These are phyloP conservation scores for Drechslera avenae DNA, from an alignment of 2,329 filamentous ascomycete species.

Conservation along the genomic window DNA sequence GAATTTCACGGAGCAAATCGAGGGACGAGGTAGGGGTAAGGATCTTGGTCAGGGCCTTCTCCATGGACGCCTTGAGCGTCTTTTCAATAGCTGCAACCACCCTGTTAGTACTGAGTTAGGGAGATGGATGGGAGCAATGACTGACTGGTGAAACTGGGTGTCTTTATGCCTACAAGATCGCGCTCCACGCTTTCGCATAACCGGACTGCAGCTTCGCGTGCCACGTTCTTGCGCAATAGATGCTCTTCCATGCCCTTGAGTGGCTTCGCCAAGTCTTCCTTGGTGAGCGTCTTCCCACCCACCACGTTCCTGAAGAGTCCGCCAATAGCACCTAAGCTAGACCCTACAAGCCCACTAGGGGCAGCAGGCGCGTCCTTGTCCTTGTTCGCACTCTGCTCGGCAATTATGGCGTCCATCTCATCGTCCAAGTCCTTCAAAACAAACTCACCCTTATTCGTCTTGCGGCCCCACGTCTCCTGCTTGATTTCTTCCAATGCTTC, in stretches of 20 bases:
- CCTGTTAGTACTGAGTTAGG: constrained; percentile 14
- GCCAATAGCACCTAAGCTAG: constrained; percentile 80
- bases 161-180: constrained; percentile 88
- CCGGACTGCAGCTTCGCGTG: constrained; percentile 88
- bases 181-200: constrained; percentile 90
- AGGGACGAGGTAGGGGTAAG: constrained; percentile 93
- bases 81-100: constrained; percentile 67
- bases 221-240: constrained; percentile 92
- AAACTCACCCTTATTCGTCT: constrained; percentile 87
- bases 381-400: constrained; percentile 70
- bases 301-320: constrained; percentile 94
- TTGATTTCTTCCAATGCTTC: constrained; percentile 75
- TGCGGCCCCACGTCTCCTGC: constrained; percentile 80
- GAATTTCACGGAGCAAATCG: constrained; percentile 92
- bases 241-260: constrained; percentile 97
- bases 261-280: constrained; percentile 86
- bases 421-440: constrained; percentile 91
- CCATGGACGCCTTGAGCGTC: constrained; percentile 84
- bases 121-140: constrained; percentile 1
- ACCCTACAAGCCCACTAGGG: constrained; percentile 71
- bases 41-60: constrained; percentile 90
- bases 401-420: constrained; percentile 88
- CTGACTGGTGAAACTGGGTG: constrained; percentile 80
- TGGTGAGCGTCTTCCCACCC: constrained; percentile 88
- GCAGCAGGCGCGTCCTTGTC: constrained; percentile 31